A percentile compares a stretch with the other conserved stretches of the same genome.
phyloP scores from a whole-genome alignment of 768 basidiomycete genomes.

The Rhodosporidiobolus odoratus region DNA sequence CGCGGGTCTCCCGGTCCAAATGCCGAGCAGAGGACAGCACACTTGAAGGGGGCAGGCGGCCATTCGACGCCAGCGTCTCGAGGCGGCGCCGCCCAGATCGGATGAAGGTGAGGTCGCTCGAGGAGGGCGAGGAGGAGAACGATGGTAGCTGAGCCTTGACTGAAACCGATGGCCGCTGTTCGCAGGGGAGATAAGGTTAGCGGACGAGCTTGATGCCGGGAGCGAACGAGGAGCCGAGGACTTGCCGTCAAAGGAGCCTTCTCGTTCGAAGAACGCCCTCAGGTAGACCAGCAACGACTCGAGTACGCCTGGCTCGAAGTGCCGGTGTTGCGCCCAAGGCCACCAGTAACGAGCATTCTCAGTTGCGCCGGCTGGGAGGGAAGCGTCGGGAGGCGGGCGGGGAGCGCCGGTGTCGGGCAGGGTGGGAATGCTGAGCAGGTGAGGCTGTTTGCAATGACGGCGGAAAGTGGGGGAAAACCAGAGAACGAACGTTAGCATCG shows the following conservation, averaged over 20 bases:
- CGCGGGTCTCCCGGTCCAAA: background rate
- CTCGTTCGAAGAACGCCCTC: background rate
- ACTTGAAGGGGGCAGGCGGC: conserved; percentile 11
- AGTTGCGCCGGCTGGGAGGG: background rate
- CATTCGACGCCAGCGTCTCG: background rate
- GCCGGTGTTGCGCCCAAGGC: background rate
- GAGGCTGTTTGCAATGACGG: background rate
- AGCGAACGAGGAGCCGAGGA: background rate
- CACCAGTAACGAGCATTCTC: background rate
- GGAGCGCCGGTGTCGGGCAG: background rate
- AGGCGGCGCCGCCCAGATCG: background rate
- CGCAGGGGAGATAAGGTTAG: background rate
- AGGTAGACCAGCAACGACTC: background rate
- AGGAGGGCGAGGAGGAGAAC: conserved; percentile 2
- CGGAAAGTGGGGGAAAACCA: background rate
- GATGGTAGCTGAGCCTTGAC: background rate
- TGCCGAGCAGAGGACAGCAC: background rate
- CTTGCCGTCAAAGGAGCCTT: background rate
- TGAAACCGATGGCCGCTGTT: background rate
- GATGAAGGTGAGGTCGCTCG: conserved; percentile 2
- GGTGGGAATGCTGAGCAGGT: background rate
- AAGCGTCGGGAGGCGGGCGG: background rate
- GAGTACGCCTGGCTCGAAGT: background rate
- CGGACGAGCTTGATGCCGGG: background rate
- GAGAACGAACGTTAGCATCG: background rate